Evolutionary conservation across 2,329 filamentous ascomycete species (phyloP).

Genomic region (Didymella segeticola): DNA sequence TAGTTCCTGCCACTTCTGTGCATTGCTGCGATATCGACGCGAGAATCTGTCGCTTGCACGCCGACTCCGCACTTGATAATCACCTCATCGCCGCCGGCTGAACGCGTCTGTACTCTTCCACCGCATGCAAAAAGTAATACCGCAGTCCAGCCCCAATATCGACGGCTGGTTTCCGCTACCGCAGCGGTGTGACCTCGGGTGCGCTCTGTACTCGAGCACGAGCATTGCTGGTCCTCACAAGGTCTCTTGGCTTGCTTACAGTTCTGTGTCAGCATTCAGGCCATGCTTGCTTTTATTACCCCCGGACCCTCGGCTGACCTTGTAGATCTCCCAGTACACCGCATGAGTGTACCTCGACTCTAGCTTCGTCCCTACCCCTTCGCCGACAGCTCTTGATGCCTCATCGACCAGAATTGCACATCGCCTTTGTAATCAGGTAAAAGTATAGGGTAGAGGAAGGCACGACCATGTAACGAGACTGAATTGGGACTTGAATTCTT

Average conservation of each 20-base stretch:
- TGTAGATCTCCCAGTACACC: too few species aligned
- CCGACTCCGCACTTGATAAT: not conserved
- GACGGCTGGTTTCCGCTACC: not conserved
- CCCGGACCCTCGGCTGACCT: too few species aligned
- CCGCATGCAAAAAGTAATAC: not conserved
- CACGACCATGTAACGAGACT: too few species aligned
- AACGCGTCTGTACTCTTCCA: not conserved
- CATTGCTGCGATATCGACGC: slow-evolving; percentile 6
- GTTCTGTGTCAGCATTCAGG: not conserved
- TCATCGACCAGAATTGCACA: too few species aligned
- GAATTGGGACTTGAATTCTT: too few species aligned
- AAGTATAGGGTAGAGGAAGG: too few species aligned
- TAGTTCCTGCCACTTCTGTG: not conserved
- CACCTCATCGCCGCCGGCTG: not conserved
- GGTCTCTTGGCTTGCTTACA: not conserved
- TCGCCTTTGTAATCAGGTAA: too few species aligned
- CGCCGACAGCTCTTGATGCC: too few species aligned
- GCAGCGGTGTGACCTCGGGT: slow-evolving; percentile 3
- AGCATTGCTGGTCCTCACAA: not conserved
- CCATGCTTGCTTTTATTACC: too few species aligned
- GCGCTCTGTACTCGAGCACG: not conserved
- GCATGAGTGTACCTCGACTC: too few species aligned
- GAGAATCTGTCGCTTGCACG: not conserved
- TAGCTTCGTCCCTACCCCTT: too few species aligned
- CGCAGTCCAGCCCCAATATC: slow-evolving; percentile 1